Conservation (phyloP, 805 yeast genomes). For the Ogataea wickerhamii region DNA sequence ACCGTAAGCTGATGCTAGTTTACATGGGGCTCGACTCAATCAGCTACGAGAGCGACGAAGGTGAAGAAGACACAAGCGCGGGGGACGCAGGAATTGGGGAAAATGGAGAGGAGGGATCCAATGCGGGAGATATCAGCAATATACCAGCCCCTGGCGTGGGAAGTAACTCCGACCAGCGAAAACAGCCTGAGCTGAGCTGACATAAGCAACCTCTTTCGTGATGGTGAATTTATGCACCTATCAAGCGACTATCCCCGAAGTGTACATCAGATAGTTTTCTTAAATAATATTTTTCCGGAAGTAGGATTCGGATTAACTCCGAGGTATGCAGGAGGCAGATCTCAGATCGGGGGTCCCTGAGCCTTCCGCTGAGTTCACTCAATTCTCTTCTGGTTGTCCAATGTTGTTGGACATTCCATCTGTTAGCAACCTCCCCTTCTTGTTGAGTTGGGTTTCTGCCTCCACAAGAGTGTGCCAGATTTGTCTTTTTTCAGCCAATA, state of each 20-base stretch:
- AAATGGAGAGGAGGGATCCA: too few species aligned
- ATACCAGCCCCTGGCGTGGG: too few species aligned
- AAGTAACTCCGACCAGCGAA: too few species aligned
- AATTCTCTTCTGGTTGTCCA: neutral
- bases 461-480: slow-evolving; percentile 14
- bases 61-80: slow-evolving; percentile 8
- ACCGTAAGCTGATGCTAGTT: slow-evolving; percentile 33
- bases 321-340: neutral
- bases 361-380: too few species aligned
- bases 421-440: neutral
- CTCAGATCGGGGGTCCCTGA: neutral
- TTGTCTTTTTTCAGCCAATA: slow-evolving; percentile 11
- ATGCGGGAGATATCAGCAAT: too few species aligned
- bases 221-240: too few species aligned
- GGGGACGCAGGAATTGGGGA: too few species aligned
- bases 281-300: neutral
- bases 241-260: too few species aligned
- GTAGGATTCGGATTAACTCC: too few species aligned
- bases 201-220: too few species aligned
- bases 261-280: too few species aligned
- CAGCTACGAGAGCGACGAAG: slow-evolving; percentile 31
- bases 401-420: neutral
- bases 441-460: slow-evolving; percentile 11
- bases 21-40: slow-evolving; percentile 36
- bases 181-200: too few species aligned